Evolutionary conservation across 2,329 filamentous ascomycete genomes (phyloP), one percentile per base, ranked within the genome.

Genomic region (Fusarium scirpi): DNA sequence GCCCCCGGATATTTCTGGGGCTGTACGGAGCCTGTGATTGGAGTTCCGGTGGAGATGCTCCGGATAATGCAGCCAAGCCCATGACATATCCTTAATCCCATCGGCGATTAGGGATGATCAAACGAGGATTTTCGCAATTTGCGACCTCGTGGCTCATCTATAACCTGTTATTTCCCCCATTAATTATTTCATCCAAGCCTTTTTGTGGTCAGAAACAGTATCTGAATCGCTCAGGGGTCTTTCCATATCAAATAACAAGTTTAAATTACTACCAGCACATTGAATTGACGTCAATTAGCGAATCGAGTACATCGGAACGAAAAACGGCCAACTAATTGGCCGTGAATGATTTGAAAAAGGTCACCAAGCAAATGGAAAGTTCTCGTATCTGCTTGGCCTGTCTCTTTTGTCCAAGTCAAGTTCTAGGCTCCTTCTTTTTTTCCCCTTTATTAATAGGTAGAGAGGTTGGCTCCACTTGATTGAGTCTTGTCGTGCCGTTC

Each of bases 251-350:
- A 44, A 25, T 45, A 47, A 25, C 49, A 27, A 30, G 30, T 47
- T 62, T 49, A 43, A n/a, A 67, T 49, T 48, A 10, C 34, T 52
- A 10, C 20, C 13, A 51, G 40, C 22, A 49, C 27, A 32, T 40
- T 27, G 29, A 55, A 25, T 30, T 75, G 73, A 74, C 73, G 73
- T 74, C 69, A 74, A 68, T 47, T 43, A 64, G 63, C 38, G 41
- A 54, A 56, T 62, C 49, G 65, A 44, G 44, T 59, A 25, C 49
- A 71, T 68, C 71, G 69, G 62, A 67, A 61, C 49, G 30, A 46
- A 18, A 3, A 38, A 38, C 34, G 34, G 10, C 10, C 6, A 38
- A 38, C 10, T 38, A 38, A 38, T n/a, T 38, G 41, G 62, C 70
- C 61, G 53, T 55, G 18, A 47, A 25, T 48, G 10, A 48, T 30